Percentiles rank a stretch among this genome's conserved stretches.
phyloP scores from a whole-genome alignment of 164 flowering plant species.

The grape (Vitis vinifera) region DNA sequence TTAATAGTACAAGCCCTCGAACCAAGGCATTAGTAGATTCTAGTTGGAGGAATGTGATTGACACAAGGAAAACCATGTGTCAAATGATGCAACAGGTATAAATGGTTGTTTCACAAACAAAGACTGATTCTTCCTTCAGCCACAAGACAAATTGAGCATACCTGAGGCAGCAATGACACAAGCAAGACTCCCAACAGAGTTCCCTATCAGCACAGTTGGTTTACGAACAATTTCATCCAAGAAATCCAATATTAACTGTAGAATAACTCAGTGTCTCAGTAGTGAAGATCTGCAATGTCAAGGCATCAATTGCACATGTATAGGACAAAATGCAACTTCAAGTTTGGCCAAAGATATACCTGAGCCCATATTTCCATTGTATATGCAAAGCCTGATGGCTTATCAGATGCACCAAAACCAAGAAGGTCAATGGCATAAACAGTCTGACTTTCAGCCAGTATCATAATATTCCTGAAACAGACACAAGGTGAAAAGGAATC shows the following conservation, averaged over 20 bases:
- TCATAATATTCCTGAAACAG: conserved; percentile 59
- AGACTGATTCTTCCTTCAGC: background rate
- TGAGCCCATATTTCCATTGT: conserved; percentile 92
- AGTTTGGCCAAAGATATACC: conserved; percentile 34
- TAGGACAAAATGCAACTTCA: background rate
- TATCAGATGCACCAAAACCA: conserved; percentile 92
- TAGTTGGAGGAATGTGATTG: conserved; percentile 17
- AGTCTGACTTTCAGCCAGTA: conserved; percentile 47
- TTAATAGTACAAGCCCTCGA: conserved; percentile 75
- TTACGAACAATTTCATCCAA: conserved; percentile 61
- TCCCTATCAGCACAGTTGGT: conserved; percentile 82
- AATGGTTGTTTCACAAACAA: background rate
- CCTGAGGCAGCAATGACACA: conserved; percentile 93
- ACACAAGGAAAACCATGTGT: background rate
- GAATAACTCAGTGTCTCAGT: conserved; percentile 1
- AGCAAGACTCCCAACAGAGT: conserved; percentile 97
- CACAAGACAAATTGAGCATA: conserved; percentile 8
- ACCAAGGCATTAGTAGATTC: conserved; percentile 50
- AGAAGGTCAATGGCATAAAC: conserved; percentile 87
- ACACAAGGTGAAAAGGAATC: background rate
- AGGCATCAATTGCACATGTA: background rate
- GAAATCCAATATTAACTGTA: conserved; percentile 84
- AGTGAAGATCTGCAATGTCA: background rate
- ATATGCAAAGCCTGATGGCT: conserved; percentile 71
- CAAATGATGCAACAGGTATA: too few species aligned